phyloP scores from a whole-genome alignment of 2,329 filamentous ascomycete species.

The Aureobasidium sp. region DNA sequence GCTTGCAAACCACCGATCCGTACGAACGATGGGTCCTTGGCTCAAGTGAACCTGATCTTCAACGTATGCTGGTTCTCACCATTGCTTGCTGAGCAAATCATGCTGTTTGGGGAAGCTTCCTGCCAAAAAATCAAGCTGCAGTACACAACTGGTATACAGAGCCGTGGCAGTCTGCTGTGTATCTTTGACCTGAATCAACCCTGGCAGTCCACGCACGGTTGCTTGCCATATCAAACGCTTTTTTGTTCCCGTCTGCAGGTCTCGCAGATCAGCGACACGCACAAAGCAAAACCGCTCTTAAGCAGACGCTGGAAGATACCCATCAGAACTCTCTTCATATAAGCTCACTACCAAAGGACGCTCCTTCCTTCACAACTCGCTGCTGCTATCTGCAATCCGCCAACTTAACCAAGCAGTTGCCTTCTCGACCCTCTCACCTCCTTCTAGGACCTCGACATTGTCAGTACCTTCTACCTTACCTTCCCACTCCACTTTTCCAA shows the following conservation, averaged over 20 bases:
- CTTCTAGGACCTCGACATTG: background rate
- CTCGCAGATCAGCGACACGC: background rate
- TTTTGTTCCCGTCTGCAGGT: conserved; percentile 1
- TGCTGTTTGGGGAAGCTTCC: background rate
- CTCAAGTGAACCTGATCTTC: background rate
- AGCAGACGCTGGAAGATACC: background rate
- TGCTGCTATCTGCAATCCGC: background rate
- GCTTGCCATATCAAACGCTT: background rate
- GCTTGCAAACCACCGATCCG: background rate
- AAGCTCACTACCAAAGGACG: background rate
- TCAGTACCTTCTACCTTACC: background rate
- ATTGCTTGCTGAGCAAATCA: too few relatives aligned
- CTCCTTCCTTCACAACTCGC: background rate
- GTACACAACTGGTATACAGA: background rate
- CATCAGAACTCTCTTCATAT: background rate
- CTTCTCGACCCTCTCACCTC: background rate
- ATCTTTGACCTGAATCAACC: background rate
- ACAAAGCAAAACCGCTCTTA: background rate
- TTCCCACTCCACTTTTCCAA: background rate
- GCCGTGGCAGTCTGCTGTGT: background rate
- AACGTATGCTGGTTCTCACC: background rate
- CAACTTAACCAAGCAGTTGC: background rate
- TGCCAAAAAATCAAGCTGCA: background rate
- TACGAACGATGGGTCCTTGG: background rate
- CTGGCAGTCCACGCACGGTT: too few relatives aligned